Evolutionary conservation across 2,329 filamentous ascomycete species (phyloP).

Genomic region (Epichloe gansuensis): DNA sequence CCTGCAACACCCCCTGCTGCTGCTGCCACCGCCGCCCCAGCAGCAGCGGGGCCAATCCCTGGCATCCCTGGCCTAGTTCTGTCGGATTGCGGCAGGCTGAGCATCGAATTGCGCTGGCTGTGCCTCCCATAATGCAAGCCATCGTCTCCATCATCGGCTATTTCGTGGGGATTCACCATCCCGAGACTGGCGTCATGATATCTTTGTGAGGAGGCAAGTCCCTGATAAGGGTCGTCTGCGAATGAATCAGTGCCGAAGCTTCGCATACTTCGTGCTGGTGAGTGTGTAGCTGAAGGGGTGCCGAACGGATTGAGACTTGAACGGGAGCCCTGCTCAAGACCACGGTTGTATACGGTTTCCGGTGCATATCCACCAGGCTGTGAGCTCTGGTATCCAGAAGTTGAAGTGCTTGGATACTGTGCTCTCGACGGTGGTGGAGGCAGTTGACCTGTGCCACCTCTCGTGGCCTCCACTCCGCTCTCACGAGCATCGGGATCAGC

Average conservation of each 20-base stretch:
- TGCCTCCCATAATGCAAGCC: constrained; percentile 46
- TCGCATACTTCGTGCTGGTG: constrained; percentile 37
- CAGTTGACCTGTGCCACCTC: constrained; percentile 22
- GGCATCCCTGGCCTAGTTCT: constrained; percentile 13
- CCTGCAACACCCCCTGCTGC: constrained; percentile 15
- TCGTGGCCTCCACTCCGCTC: constrained; percentile 51
- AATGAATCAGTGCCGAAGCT: constrained; percentile 34
- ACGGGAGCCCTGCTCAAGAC: constrained; percentile 26
- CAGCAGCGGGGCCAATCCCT: constrained; percentile 26
- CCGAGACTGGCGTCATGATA: constrained; percentile 38
- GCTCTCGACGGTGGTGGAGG: constrained; percentile 25
- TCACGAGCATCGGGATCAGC: constrained; percentile 52
- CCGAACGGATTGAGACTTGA: constrained; percentile 29
- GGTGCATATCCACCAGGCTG: constrained; percentile 11
- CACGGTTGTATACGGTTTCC: constrained; percentile 1
- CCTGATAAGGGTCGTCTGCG: constrained; percentile 54
- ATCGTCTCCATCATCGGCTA: constrained; percentile 81
- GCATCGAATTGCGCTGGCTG: constrained; percentile 41
- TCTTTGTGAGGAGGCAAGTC: constrained; percentile 14
- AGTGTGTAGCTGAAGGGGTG: constrained; percentile 22
- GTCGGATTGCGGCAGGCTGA: constrained; percentile 39
- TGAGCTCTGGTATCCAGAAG: constrained; percentile 10
- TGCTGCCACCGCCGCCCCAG: constrained; percentile 23
- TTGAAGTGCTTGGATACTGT: constrained; percentile 11
- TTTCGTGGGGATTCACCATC: constrained; percentile 63